Conservation (phyloP, 2,329 filamentous ascomycete genomes). For the Fusarium domesticum region DNA sequence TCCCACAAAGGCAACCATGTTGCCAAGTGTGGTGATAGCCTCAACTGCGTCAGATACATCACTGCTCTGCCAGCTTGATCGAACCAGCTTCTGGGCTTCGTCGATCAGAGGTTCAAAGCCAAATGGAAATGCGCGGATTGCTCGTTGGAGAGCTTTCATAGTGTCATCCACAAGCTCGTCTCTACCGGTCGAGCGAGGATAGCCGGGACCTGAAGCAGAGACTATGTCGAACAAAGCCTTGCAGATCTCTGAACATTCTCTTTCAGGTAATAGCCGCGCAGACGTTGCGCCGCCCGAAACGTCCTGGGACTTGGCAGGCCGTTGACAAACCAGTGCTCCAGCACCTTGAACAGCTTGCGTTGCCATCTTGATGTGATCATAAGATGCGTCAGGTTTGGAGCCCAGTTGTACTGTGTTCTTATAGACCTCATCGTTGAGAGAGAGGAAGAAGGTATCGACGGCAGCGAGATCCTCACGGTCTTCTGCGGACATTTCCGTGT, state of each 20-base stretch:
- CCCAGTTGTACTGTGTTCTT: constrained; percentile 35
- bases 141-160: constrained; percentile 40
- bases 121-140: constrained; percentile 35
- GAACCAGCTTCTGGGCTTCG: constrained; percentile 28
- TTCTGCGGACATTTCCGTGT: constrained; percentile 32
- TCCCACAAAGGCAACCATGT: constrained; percentile 48
- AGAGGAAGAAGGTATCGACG: constrained; percentile 38
- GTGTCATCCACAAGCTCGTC: constrained; percentile 42
- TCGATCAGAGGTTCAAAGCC: constrained; percentile 37
- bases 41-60: constrained; percentile 22
- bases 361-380: constrained; percentile 42
- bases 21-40: constrained; percentile 38
- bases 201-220: constrained; percentile 21
- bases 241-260: constrained; percentile 39
- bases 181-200: constrained; percentile 20
- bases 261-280: constrained; percentile 34
- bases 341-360: constrained; percentile 46
- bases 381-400: constrained; percentile 27
- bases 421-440: constrained; percentile 45
- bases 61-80: constrained; percentile 19
- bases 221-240: constrained; percentile 34
- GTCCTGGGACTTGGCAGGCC: constrained; percentile 22
- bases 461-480: constrained; percentile 39
- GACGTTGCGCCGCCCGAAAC: constrained; percentile 5
- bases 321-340: constrained; percentile 45